phyloP scores from a whole-genome alignment of 83 land plant species.

The Diphasiastrum complanatum region DNA sequence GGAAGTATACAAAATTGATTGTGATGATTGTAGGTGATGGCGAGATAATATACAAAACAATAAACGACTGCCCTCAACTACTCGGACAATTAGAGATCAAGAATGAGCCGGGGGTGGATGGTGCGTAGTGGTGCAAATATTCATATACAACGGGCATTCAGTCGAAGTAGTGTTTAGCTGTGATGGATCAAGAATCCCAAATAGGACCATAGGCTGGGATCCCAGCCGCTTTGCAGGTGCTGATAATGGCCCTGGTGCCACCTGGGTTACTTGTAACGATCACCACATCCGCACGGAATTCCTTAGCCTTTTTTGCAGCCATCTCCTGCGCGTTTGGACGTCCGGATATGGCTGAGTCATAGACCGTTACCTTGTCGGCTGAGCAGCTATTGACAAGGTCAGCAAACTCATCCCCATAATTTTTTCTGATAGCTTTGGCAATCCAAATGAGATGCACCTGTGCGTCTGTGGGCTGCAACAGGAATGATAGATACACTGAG shows the following conservation, averaged over 20 bases:
- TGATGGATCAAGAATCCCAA: too few relatives aligned
- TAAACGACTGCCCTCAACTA: too few relatives aligned
- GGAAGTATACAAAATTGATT: too few relatives aligned
- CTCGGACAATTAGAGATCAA: too few relatives aligned
- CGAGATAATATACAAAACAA: too few relatives aligned
- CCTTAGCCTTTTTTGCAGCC: constrained; percentile 33
- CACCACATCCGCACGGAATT: constrained; percentile 46
- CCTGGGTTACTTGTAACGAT: constrained; percentile 54
- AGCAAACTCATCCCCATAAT: constrained; percentile 45
- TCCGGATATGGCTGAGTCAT: constrained; percentile 47
- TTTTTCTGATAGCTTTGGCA: constrained; percentile 45
- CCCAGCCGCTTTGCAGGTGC: constrained; percentile 43
- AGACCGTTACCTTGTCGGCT: constrained; percentile 36
- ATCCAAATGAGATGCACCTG: constrained; percentile 52
- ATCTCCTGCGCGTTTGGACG: constrained; percentile 48
- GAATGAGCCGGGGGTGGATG: too few relatives aligned
- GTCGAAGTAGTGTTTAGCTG: too few relatives aligned
- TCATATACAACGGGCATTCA: too few relatives aligned
- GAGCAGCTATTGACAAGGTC: constrained; percentile 32
- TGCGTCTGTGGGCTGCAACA: constrained; percentile 46
- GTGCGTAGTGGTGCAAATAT: too few relatives aligned
- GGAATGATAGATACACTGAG: constrained; percentile 50
- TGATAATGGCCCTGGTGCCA: constrained; percentile 47
- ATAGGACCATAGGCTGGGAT: constrained; percentile 57
- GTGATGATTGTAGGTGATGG: too few relatives aligned